A percentile compares a stretch with the other conserved stretches of the same genome.
Conservation (phyloP, 176 grass and related monocot species). For the Dactylis glomerata region DNA sequence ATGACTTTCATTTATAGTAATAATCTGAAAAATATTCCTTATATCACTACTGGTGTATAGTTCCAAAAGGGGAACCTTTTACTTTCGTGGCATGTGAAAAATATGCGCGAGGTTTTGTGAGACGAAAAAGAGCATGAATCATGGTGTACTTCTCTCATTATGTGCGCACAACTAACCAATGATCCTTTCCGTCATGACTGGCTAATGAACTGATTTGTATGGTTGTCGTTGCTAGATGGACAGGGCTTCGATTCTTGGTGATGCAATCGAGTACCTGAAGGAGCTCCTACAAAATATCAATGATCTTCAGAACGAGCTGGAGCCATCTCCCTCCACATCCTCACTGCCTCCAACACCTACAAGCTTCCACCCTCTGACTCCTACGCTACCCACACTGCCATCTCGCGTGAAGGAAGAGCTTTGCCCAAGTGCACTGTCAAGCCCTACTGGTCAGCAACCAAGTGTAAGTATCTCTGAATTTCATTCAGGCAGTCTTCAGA, state of each 20-base stretch:
- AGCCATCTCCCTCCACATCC: constrained; percentile 58
- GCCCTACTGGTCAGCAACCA: constrained; percentile 45
- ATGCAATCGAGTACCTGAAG: constrained; percentile 95
- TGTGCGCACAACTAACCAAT: background rate
- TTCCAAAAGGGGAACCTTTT: background rate
- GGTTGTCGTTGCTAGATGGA: constrained; percentile 68
- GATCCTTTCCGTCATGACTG: background rate
- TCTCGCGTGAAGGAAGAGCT: constrained; percentile 74
- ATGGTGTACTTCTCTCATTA: background rate
- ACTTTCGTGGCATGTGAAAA: background rate
- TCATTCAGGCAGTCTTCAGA: background rate
- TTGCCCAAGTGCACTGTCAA: constrained; percentile 57
- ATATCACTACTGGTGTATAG: background rate
- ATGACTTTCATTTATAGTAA: background rate
- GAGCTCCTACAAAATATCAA: constrained; percentile 96
- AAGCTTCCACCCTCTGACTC: constrained; percentile 90
- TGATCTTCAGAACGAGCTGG: constrained; percentile 86
- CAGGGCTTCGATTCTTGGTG: constrained; percentile 91
- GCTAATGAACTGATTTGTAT: constrained; percentile 15
- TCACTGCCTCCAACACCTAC: constrained; percentile 68
- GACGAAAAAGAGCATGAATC: background rate
- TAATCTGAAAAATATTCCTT: background rate
- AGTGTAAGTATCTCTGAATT: background rate
- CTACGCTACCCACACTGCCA: constrained; percentile 70
- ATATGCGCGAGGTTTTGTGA: background rate